A percentile compares a stretch with the other conserved stretches of the same genome.
These are phyloP conservation scores for Solanum acaule DNA, from an alignment of 257 asterid genomes.

Conservation along the genomic window DNA sequence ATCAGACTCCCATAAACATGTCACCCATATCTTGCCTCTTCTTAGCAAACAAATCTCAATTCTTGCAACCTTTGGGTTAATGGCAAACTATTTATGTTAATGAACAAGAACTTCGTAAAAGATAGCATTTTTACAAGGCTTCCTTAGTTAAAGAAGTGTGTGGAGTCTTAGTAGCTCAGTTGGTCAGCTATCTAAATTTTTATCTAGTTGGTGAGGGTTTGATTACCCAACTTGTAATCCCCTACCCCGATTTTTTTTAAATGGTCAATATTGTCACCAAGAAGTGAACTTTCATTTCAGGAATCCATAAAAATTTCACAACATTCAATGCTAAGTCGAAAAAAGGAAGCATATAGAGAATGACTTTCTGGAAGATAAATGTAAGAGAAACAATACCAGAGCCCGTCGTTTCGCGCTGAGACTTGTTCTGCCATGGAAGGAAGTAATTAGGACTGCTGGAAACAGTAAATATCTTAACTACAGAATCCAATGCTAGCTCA, in stretches of 20 bases:
- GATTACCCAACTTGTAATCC: not conserved
- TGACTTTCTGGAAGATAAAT: not conserved
- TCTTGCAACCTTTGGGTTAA: not conserved
- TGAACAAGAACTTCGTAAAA: not conserved
- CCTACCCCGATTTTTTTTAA: not conserved
- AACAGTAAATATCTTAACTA: slow-evolving; percentile 86
- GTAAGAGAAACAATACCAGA: slow-evolving; percentile 42
- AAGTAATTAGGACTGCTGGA: slow-evolving; percentile 86
- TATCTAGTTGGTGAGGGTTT: not conserved
- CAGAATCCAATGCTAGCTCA: slow-evolving; percentile 89
- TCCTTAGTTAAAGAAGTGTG: not conserved
- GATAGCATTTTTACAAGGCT: not conserved
- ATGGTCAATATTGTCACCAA: not conserved
- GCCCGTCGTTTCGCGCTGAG: slow-evolving; percentile 94
- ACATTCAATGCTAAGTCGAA: not conserved
- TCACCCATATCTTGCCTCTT: not conserved
- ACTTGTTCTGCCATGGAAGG: slow-evolving; percentile 92
- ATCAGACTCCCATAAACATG: not conserved
- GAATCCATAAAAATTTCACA: not conserved
- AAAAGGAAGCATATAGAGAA: not conserved
- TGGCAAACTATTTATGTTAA: not conserved
- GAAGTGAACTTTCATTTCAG: not conserved
- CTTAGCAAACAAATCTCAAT: not conserved
- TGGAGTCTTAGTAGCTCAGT: not conserved
- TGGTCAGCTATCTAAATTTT: not conserved